Conservation (phyloP, 2,329 filamentous ascomycete species). For the Periglandula ipomoeae region DNA sequence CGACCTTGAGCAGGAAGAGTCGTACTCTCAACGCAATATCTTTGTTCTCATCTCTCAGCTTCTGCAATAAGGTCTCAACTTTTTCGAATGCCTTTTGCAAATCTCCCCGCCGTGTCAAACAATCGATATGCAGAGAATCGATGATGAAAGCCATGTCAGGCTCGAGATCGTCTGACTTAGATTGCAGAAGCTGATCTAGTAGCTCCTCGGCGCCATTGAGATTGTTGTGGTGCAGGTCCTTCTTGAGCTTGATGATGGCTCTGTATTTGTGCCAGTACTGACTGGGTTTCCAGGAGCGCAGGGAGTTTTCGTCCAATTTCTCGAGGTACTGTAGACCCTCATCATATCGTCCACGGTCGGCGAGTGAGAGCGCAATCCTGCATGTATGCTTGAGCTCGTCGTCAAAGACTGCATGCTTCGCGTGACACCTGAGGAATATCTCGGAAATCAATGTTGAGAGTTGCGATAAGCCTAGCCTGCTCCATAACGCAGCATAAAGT, state of each 20-base stretch:
- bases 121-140: conserved; percentile 44
- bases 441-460: conserved; percentile 56
- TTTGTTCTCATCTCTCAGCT: conserved; percentile 34
- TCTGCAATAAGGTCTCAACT: conserved; percentile 34
- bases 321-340: conserved; percentile 44
- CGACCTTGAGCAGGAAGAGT: conserved; percentile 63
- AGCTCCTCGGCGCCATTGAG: conserved; percentile 41
- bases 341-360: conserved; percentile 60
- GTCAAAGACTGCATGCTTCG: conserved; percentile 50
- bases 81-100: conserved; percentile 38
- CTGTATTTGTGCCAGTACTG: conserved; percentile 64
- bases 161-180: conserved; percentile 39
- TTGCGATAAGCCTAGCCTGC: conserved; percentile 56
- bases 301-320: conserved; percentile 44
- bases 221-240: conserved; percentile 48
- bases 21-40: conserved; percentile 58
- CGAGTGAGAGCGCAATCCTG: conserved; percentile 52
- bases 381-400: conserved; percentile 70
- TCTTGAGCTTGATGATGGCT: conserved; percentile 55
- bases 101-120: conserved; percentile 38
- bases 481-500: conserved; percentile 64
- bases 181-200: conserved; percentile 43
- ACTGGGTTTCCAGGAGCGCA: conserved; percentile 67
- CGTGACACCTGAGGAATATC: conserved; percentile 66
- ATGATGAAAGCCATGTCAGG: conserved; percentile 42